Base-by-base conservation (phyloP, 2,329 filamentous ascomycete species). In the Pyricularia grisea region DNA sequence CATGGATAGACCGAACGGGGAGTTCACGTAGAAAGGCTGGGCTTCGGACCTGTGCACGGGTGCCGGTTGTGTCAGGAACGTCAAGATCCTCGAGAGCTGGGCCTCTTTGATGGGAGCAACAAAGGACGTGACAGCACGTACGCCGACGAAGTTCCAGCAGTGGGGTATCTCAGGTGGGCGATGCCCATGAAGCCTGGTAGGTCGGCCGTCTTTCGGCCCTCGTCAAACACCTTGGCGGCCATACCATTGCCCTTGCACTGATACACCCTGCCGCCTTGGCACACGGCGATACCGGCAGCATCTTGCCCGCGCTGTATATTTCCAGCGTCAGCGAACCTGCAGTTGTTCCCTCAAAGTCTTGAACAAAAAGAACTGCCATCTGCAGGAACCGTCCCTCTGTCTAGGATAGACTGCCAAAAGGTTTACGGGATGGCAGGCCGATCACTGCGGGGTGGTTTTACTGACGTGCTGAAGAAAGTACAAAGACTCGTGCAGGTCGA, bases 21-120 rank as follows among this genome's bases (percentile, higher is more conserved):
- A 87, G 81, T 97, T 97, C 74, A 95, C 92, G 77, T 95, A 97
- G 79, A 97, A 97, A 0, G 94, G 94, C 79, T 97, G 93, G 12
- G 92, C 92, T 79, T 97, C 93, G 9, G 92, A 89, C 60, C 60
- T 63, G 60, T 63, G 28, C 11, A 75, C 92, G 94, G 94, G 70
- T 70, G 70, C 20, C 60, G 25, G 27, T 28, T 28, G 25, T 63
- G 60, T 63, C 60, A 63, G 60, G 28, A 28, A 63, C 60, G 25
- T 27, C 60, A 28, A 17, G 27, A 28, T 28, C 27, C 60, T n/a
- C 68, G 33, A 60, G 61, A 42, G 27, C 10, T 11, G 33, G 28
- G 61, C 30, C 63, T 31, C 30, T 36, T 66, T 27, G 67, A 88
- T 88, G 33, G 72, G 68, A 23, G 61, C 67, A 70, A 36, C 27